Base-by-base conservation (phyloP, 441 rosid genomes). In the Adansonia madagascariensis region DNA sequence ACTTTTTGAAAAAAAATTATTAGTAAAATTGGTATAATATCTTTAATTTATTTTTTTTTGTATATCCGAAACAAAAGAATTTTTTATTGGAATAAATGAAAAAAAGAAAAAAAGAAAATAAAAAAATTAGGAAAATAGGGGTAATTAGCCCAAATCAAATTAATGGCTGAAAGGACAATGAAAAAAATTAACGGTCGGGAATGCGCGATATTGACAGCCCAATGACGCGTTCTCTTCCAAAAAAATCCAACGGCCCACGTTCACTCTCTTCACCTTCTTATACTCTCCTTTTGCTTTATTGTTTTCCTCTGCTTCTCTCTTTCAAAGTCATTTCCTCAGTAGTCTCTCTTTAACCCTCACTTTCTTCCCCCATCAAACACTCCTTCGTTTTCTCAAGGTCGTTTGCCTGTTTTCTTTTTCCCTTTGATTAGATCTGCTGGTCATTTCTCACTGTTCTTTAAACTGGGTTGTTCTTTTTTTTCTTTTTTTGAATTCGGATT, bases 191-290 rank as follows among this genome's bases (percentile, higher is more conserved):
- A 75, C 4, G 67, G 67, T 50, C 49, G 77, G 56, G 75, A 72
- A 77, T 56, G 63, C 82, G 75, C 49, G 22, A 67, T 22, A 77
- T 71, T 69, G 73, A 75, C 53, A 22, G 41, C 57, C 79, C 71
- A 49, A 71, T 31, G 83, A 77, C 81, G 83, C 87, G 77, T 56
- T 81, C 79, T 57, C 70, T 62, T 47, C 63, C 15, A 46, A 41
- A 60, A 3, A 15, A 4, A 27, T 27, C 35, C 74, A 68, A 82
- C 84, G 86, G 86, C 78, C 43, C 74, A 83, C 68, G 60, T 79
- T 53, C 0, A 62, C 59, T 81, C 75, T 70, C 67, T 22, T 22
- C 8, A 78, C 52, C 60, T 74, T 76, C 76, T 18, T 76, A 82
- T 78, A 44, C 39, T 47, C 20, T 47, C 8, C 43, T 10, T 27